These are phyloP conservation scores for maize (Zea mays) DNA, from an alignment of 176 grass and related monocot species.

Conservation along the genomic window DNA sequence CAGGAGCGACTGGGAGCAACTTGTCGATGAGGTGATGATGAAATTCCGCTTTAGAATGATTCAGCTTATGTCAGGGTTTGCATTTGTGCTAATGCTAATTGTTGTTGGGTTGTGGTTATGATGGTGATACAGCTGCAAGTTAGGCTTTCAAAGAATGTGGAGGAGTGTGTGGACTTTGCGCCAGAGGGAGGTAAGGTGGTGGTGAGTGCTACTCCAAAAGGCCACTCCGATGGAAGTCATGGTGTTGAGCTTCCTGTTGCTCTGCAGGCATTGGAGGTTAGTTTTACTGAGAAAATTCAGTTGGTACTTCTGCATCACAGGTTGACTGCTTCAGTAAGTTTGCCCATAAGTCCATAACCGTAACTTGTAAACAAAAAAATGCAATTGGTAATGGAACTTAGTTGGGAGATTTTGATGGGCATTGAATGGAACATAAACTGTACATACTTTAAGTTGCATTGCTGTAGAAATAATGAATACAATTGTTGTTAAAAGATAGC, in stretches of 20 bases:
- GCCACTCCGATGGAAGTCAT: conserved; percentile 1
- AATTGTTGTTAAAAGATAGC: not conserved
- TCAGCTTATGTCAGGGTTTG: conserved; percentile 31
- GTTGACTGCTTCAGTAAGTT: conserved; percentile 9
- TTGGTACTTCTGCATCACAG: not conserved
- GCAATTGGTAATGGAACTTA: not conserved
- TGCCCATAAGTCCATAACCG: conserved; percentile 3
- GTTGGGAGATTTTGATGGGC: conserved; percentile 20
- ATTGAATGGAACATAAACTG: not conserved
- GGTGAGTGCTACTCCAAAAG: conserved; percentile 46
- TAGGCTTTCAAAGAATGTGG: conserved; percentile 54
- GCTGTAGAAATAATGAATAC: not conserved
- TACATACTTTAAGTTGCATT: conserved; percentile 26
- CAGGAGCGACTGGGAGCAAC: conserved; percentile 66
- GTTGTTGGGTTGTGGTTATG: conserved; percentile 26
- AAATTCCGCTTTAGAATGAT: conserved; percentile 1
- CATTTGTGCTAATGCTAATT: conserved; percentile 32
- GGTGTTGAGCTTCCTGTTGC: conserved; percentile 53
- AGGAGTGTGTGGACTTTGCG: conserved; percentile 61
- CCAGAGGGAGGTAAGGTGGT: conserved; percentile 54
- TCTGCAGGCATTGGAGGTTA: conserved; percentile 79
- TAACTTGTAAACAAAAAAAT: conserved; percentile 22
- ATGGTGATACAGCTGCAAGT: conserved; percentile 67
- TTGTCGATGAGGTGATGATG: conserved; percentile 65
- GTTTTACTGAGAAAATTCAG: conserved; percentile 24